Base-by-base conservation (phyloP, 805 yeast species). In the Myxozyma mucilagina region DNA sequence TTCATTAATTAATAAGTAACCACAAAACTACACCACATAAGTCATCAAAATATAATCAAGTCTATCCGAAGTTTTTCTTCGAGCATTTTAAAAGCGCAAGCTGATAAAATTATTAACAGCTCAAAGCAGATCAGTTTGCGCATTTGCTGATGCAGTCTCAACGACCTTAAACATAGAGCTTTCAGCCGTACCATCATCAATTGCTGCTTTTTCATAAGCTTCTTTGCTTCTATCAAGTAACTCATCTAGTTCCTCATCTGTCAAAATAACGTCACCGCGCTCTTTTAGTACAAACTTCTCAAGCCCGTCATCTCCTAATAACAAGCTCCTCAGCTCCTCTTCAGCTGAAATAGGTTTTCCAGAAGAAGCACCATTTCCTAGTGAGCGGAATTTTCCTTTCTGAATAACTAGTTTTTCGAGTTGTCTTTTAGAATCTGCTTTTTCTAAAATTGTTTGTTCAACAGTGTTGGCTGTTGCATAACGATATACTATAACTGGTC, bases 401-500 rank as follows among this genome's bases (percentile, higher is more conserved):
- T 60, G 70, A 35, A 84, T 77, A 14, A 87, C 84, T 53, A 88
- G 80, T 60, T 87, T 84, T 67, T 90, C 97, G 60, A 92, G 78
- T 60, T 83, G 83, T 61, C 96, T 80, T 74, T 94, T 94, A 29
- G 87, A 81, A 44, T 87, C 87, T 1, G 97, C 96, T 64, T 85
- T 84, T 34, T 88, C 84, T 36, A 94, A 79, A 49, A 94, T 77
- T 14, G 89, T 80, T 70, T 91, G 94, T 74, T 93, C 99, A 34
- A 92, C 82, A 0, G 97, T 89, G 67, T 88, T 84, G 42, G 83
- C 82, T 9, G 89, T 81, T 16, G 91, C 86, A 29, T 94, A 79
- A 63, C 98, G 80, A 71, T 87, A 90, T 0, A 93, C 82, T 24
- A 89, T 79, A 4, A 92, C 96, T 0, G 97, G 97, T 57, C 82